Percentiles rank a stretch among this genome's conserved stretches.
Evolutionary conservation across 176 grass and related monocot genomes (phyloP).

Genomic region (Musa schizocarpa): DNA sequence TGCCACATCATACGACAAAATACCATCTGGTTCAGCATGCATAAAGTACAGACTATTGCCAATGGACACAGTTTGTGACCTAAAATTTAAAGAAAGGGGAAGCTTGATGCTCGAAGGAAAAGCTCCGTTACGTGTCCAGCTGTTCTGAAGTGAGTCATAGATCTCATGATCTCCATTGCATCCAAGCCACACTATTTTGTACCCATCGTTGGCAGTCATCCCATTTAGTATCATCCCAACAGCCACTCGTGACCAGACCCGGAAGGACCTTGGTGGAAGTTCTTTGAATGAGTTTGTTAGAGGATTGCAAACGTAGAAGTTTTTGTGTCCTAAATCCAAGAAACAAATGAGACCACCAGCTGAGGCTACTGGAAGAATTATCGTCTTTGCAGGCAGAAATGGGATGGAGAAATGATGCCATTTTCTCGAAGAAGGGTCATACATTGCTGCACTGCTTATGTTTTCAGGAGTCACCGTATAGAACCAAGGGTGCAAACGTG

Average conservation of each 20-base stretch:
- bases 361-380: slow-evolving; percentile 86
- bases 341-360: slow-evolving; percentile 92
- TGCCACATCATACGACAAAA: slow-evolving; percentile 77
- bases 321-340: slow-evolving; percentile 65
- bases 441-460: slow-evolving; percentile 61
- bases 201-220: slow-evolving; percentile 43
- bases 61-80: slow-evolving; percentile 69
- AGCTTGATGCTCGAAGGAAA: slow-evolving; percentile 72
- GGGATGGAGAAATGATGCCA: slow-evolving; percentile 68
- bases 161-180: slow-evolving; percentile 64
- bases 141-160: slow-evolving; percentile 58
- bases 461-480: slow-evolving; percentile 85
- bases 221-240: slow-evolving; percentile 90
- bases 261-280: slow-evolving; percentile 64
- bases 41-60: slow-evolving; percentile 85
- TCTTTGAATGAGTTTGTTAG: slow-evolving; percentile 67
- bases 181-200: slow-evolving; percentile 85
- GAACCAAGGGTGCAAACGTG: slow-evolving; percentile 60
- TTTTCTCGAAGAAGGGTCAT: slow-evolving; percentile 62
- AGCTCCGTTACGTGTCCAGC: slow-evolving; percentile 41
- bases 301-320: slow-evolving; percentile 87
- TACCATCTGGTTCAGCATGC: slow-evolving; percentile 83
- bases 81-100: slow-evolving; percentile 84
- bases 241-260: slow-evolving; percentile 73
- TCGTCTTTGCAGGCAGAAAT: slow-evolving; percentile 41